Percentiles rank a stretch among this genome's conserved stretches.
Conservation (phyloP, 768 basidiomycete genomes). For the Leccinum barrowsii region DNA sequence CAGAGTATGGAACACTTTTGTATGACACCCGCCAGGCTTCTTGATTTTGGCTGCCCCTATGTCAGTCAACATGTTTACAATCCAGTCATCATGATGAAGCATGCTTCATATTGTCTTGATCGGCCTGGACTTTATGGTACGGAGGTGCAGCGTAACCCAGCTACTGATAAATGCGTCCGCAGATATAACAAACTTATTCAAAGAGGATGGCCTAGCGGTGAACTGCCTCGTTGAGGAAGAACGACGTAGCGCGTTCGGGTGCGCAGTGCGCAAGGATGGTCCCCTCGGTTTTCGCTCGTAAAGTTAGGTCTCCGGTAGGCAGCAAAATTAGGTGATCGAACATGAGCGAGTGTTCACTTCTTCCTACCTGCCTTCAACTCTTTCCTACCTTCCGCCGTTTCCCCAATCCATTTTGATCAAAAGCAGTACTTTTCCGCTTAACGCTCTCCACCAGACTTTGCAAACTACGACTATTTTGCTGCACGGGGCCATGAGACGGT, state of each 20-base stretch:
- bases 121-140: background rate
- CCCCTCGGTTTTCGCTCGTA: background rate
- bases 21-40: background rate
- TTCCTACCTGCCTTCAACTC: constrained; percentile 6
- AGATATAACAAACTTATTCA: background rate
- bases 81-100: background rate
- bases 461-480: constrained; percentile 37
- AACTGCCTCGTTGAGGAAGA: background rate
- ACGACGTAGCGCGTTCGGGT: background rate
- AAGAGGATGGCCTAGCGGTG: background rate
- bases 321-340: background rate
- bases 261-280: background rate
- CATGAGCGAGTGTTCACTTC: background rate
- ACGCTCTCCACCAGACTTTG: constrained; percentile 78
- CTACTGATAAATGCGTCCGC: background rate
- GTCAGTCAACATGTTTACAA: background rate
- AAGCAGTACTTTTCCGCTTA: constrained; percentile 65
- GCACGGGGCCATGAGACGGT: background rate
- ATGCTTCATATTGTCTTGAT: background rate
- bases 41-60: background rate
- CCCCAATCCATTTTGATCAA: constrained; percentile 29
- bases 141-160: background rate
- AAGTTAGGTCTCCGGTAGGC: background rate
- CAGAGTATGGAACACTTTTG: background rate
- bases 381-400: constrained; percentile 36